Evolutionary conservation across 805 yeast species (phyloP), one percentile per base, ranked within the genome.

Genomic region (Blastobotrys attinorum): DNA sequence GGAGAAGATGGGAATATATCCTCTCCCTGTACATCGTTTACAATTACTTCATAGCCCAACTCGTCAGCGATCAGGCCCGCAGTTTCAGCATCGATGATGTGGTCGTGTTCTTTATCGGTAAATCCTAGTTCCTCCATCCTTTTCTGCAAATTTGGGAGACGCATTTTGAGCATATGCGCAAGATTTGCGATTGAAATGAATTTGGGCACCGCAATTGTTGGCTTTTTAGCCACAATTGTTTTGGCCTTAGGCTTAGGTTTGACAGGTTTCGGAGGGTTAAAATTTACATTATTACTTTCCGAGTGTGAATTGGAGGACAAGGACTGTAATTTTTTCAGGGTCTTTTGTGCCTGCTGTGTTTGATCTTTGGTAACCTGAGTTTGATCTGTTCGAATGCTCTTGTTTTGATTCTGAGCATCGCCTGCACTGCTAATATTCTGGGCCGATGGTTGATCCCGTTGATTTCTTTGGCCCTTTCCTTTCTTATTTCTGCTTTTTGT

Each of bases 41-140:
- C 64, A 39, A 55, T 69, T 10, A 32, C 32, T 23, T 41, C 31
- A 54, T 76, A 84, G 7, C 92, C 92, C 53, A 77, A 84, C 56
- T 92, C 97, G 58, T 85, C 94, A 0, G 96, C 90, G 52, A 92
- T 80, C 45, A 92, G 66, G 17, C 81, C 73, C 0, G 96, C 92
- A 29, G 86, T 86, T 55, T 89, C 97, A 46, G 73, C 77, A 50
- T 92, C 96, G 22, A 92, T 63, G 51, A 92, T 84, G 61, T 78
- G 83, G 56, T 85, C 84, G 52, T 82, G 81, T 13, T 70, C 67
- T 17, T 67, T 58, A 31, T 87, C 75, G 46, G 81, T 82, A 58
- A 83, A 89, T 0, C 97, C 97, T 53, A 87, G 67, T 1, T 66
- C 74, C 42, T 67, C 65, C 64, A 90, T 68, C 42, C 76, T 78